Evolutionary conservation across 441 rosid genomes (phyloP).

Genomic region (Adansonia gregorii): DNA sequence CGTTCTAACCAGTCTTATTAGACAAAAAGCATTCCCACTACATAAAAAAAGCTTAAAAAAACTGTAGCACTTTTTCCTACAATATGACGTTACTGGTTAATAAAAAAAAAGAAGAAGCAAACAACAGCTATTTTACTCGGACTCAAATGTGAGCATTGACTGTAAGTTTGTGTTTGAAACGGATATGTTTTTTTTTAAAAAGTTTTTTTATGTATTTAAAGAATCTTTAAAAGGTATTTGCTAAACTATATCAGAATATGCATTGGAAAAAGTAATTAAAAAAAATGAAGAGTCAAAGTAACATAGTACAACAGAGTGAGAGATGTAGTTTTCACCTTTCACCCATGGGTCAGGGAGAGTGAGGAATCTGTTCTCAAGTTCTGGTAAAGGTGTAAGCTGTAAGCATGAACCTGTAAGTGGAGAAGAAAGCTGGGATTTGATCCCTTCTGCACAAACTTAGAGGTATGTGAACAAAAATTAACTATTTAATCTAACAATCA

Average conservation of each 20-base stretch:
- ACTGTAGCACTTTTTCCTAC: background rate
- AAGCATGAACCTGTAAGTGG: background rate
- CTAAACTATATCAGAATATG: no score
- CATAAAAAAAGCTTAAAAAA: background rate
- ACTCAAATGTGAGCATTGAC: no score
- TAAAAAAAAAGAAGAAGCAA: background rate
- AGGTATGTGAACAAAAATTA: constrained; percentile 14
- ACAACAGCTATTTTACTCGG: no score
- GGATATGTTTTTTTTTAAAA: no score
- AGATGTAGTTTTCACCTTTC: constrained; percentile 1
- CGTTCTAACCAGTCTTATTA: background rate
- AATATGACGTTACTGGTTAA: background rate
- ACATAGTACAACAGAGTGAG: background rate
- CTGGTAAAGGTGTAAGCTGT: no score
- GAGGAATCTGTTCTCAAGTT: background rate
- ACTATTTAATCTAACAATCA: background rate
- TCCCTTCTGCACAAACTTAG: constrained; percentile 4
- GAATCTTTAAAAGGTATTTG: no score
- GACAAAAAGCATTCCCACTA: constrained; percentile 18
- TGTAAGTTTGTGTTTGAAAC: no score
- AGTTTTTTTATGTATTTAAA: no score
- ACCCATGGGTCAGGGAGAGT: background rate
- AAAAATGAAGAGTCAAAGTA: no score
- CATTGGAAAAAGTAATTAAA: no score
- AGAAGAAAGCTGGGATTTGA: background rate